A percentile compares a stretch with the other conserved stretches of the same genome.
Evolutionary conservation across 441 rosid genomes (phyloP).

Genomic region (Capsella rubella): DNA sequence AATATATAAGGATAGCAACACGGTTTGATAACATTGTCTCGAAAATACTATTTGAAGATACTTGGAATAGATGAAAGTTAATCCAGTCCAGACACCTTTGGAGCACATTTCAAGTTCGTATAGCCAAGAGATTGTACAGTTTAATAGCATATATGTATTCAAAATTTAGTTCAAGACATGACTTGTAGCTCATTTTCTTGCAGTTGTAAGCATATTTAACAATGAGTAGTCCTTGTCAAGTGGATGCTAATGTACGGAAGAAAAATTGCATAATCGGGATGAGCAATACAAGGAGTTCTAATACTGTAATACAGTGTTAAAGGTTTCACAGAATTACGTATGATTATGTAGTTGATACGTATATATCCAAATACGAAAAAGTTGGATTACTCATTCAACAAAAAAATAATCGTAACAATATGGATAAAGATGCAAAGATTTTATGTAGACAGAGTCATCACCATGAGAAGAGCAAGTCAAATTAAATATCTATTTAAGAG

Average conservation of each 20-base stretch:
- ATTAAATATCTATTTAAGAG: constrained; percentile 24
- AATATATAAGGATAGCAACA: not conserved
- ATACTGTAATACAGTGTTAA: not conserved
- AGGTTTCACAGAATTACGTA: not conserved
- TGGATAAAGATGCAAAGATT: constrained; percentile 9
- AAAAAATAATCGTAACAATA: constrained; percentile 4
- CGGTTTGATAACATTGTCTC: not conserved
- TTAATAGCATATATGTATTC: not conserved
- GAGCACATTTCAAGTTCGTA: not conserved
- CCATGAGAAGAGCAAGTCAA: constrained; percentile 15
- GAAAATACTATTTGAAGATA: not conserved
- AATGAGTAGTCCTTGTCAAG: not conserved
- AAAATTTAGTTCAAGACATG: not conserved
- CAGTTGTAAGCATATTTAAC: not conserved
- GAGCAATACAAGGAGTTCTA: not conserved
- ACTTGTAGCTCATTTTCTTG: not conserved
- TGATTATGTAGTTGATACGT: not conserved
- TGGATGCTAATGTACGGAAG: not conserved
- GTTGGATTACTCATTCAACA: not conserved
- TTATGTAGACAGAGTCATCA: constrained; percentile 19
- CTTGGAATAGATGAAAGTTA: not conserved
- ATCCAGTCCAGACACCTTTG: not conserved
- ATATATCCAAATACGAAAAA: constrained; percentile 1
- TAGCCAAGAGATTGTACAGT: not conserved
- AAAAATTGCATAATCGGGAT: not conserved